phyloP scores from a whole-genome alignment of 1,284 basidiomycete species.

The Tetrapyrgos nigripes region DNA sequence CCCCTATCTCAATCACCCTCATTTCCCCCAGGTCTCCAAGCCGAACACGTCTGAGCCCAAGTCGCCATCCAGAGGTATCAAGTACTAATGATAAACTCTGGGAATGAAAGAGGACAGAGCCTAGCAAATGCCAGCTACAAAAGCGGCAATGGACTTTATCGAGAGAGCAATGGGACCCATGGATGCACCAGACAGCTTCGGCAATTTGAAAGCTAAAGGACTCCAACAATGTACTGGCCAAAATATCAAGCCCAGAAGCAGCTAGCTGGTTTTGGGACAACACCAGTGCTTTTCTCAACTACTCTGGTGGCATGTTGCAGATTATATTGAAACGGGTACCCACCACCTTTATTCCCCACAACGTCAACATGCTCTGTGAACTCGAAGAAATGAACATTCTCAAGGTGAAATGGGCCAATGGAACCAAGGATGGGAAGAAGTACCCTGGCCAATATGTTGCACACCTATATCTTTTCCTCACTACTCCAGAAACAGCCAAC shows the following conservation, averaged over 20 bases:
- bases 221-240: not conserved
- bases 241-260: not conserved
- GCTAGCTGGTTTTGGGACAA: not conserved
- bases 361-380: not conserved
- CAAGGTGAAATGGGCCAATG: constrained; percentile 6
- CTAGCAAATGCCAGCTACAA: too few relatives aligned
- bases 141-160: not conserved
- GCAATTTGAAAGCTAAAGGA: not conserved
- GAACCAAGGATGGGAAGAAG: not conserved
- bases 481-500: too few relatives aligned
- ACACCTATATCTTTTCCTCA: too few relatives aligned
- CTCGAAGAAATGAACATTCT: not conserved
- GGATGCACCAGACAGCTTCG: not conserved
- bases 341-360: not conserved
- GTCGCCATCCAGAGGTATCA: not conserved
- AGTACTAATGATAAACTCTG: not conserved
- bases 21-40: too few relatives aligned
- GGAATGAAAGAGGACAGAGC: too few relatives aligned
- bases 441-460: not conserved
- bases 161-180: not conserved
- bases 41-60: not conserved
- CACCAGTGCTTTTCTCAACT: not conserved
- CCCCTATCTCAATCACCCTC: too few relatives aligned
- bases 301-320: not conserved
- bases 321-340: not conserved